phyloP scores from a whole-genome alignment of 2,329 filamentous ascomycete species.

The Penicillium fuscoglaucum region DNA sequence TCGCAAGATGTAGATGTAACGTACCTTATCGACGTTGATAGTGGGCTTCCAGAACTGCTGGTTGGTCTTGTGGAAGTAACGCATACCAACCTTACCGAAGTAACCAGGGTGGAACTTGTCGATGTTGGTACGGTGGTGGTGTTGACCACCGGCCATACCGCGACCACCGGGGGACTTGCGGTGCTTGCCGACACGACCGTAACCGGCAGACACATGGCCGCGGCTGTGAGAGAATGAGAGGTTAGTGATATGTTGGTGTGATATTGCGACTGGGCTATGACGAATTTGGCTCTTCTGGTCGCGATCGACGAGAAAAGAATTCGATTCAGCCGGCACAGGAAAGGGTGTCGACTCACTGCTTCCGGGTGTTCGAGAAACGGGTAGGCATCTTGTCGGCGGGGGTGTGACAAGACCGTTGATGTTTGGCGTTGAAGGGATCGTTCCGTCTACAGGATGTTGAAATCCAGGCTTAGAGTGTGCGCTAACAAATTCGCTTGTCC shows the following conservation, averaged over 20 bases:
- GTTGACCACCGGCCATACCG: slow-evolving; percentile 96
- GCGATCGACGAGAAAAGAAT: slow-evolving; percentile 12
- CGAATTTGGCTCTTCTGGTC: slow-evolving; percentile 21
- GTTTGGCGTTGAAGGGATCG: slow-evolving; percentile 39
- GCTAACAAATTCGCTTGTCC: slow-evolving; percentile 42
- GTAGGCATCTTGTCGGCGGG: slow-evolving; percentile 53
- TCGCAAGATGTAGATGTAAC: slow-evolving; percentile 30
- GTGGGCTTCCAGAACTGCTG: slow-evolving; percentile 98
- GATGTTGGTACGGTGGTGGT: slow-evolving; percentile 94
- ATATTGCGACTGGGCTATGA: slow-evolving; percentile 18
- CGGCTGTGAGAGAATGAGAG: slow-evolving; percentile 58
- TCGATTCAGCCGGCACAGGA: slow-evolving; percentile 22
- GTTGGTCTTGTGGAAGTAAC: slow-evolving; percentile 93
- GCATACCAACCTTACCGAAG: slow-evolving; percentile 97
- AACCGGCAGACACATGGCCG: slow-evolving; percentile 97
- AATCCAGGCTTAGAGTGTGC: slow-evolving; percentile 43
- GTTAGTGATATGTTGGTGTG: slow-evolving; percentile 21
- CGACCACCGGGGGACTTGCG: slow-evolving; percentile 82
- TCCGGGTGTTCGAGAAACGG: slow-evolving; percentile 53
- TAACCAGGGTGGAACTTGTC: slow-evolving; percentile 98
- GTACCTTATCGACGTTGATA: slow-evolving; percentile 98
- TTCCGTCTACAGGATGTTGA: slow-evolving; percentile 37
- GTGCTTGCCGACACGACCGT: slow-evolving; percentile 99
- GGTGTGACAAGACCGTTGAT: slow-evolving; percentile 43
- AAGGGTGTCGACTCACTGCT: slow-evolving; percentile 44